Base-by-base conservation (phyloP, 139 green algal genomes). In the Asterochloris erici region DNA sequence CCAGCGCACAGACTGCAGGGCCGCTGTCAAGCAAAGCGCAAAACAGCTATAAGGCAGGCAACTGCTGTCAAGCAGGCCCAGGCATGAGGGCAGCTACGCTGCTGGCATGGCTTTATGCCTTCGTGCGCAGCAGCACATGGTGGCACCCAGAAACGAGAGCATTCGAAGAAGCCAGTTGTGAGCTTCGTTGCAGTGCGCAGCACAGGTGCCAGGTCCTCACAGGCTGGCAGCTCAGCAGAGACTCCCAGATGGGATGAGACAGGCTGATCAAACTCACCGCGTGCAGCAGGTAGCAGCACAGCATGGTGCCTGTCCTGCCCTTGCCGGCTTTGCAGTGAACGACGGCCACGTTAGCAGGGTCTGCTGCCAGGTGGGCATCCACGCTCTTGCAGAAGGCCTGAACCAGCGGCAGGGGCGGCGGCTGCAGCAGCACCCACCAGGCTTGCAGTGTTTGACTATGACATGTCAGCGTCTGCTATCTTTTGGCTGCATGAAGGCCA, bases 241-340 rank as follows among this genome's bases (percentile, higher is more conserved):
- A 76, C 1, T 2, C n/a, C 10, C 16, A 4, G 1, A 29, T 24
- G 4, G n/a, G 9, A 28, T 76, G 1, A 38, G 23, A 29, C 23
- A 28, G 23, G 70, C 66, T 38, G 70, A 28, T 76, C 26, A 54
- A 2, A 76, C 14, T 28, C 70, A 92, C 87, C 82, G 87, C 61
- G 64, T 91, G 84, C 54, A 96, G 83, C 78, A 96, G 85, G 63
- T 93, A 85, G 27, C 76, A 83, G 70, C 85, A 92, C 28, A 96
- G 88, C 78, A 93, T 89, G 26, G 89, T 81, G 28, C 92, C 92
- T 14, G 91, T 96, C n/a, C 92, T 84, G 10, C 91, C 90, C 78
- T 94, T 94, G 68, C 92, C 92, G 24, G 92, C 92, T 81, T 96
- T 96, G 91, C 92, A 96, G 85, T 96, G 92, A 68, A 96, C 88